Percentiles rank a stretch among this genome's conserved stretches.
phyloP scores from a whole-genome alignment of 352 stramenopile species.

The Elongisporangium anandrum region DNA sequence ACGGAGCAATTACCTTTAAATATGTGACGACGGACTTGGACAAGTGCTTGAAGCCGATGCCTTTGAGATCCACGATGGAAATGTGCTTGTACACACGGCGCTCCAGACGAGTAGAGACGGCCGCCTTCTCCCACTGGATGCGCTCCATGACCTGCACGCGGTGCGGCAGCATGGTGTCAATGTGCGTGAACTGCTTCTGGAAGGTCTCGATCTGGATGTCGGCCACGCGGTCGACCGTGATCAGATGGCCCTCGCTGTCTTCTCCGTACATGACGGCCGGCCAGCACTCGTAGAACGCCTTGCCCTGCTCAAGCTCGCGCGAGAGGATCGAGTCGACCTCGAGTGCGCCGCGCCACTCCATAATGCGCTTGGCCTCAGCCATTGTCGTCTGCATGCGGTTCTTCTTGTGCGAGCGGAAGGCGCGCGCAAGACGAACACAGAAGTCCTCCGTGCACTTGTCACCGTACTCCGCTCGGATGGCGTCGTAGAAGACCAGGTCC shows the following conservation, averaged over 20 bases:
- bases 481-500: slow-evolving; percentile 60
- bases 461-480: slow-evolving; percentile 43
- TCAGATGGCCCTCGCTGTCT: slow-evolving; percentile 65
- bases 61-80: slow-evolving; percentile 74
- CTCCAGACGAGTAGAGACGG: slow-evolving; percentile 56
- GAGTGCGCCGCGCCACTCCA: slow-evolving; percentile 44
- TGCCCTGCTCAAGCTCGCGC: slow-evolving; percentile 44
- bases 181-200: slow-evolving; percentile 46
- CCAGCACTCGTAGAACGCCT: slow-evolving; percentile 69
- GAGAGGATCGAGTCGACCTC: slow-evolving; percentile 47
- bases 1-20: slow-evolving; percentile 38
- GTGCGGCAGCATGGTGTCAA: slow-evolving; percentile 58
- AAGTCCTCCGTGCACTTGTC: slow-evolving; percentile 59
- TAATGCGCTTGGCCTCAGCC: slow-evolving; percentile 54
- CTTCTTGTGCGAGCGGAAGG: slow-evolving; percentile 64
- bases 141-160: slow-evolving; percentile 77
- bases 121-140: slow-evolving; percentile 72
- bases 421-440: slow-evolving; percentile 49
- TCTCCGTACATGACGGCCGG: slow-evolving; percentile 60
- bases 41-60: slow-evolving; percentile 63
- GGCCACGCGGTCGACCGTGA: slow-evolving; percentile 58
- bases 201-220: slow-evolving; percentile 66
- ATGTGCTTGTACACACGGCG: slow-evolving; percentile 81
- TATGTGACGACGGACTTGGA: slow-evolving; percentile 50
- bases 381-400: slow-evolving; percentile 62